phyloP scores from a whole-genome alignment of 225 moss, liverwort and hornwort species.

The Sphagnum contortum region DNA sequence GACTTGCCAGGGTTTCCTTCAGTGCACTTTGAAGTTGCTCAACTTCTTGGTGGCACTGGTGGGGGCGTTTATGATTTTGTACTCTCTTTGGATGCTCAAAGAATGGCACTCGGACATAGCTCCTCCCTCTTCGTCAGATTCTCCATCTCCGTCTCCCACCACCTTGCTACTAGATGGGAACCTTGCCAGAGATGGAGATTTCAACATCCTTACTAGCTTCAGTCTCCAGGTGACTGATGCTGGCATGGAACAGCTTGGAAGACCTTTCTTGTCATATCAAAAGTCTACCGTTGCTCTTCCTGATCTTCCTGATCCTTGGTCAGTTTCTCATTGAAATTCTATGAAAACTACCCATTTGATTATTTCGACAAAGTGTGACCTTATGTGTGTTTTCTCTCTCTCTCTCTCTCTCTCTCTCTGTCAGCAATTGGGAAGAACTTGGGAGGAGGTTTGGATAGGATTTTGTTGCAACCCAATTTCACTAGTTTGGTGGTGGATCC shows the following conservation, averaged over 20 bases:
- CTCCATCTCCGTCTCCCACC: conserved; percentile 18
- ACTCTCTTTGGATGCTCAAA: conserved; percentile 87
- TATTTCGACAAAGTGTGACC: too few species aligned
- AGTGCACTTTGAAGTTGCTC: conserved; percentile 71
- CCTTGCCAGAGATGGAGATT: conserved; percentile 5
- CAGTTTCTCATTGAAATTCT: conserved; percentile 2
- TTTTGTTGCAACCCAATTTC: not conserved
- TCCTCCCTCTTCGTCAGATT: conserved; percentile 14
- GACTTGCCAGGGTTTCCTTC: conserved; percentile 83
- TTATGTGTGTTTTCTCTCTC: too few species aligned
- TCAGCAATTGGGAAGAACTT: not conserved
- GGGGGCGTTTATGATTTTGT: conserved; percentile 71
- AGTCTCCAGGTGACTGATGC: conserved; percentile 10
- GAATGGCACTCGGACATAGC: conserved; percentile 52
- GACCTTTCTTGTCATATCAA: conserved; percentile 28
- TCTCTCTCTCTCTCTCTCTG: not conserved
- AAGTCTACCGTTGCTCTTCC: conserved; percentile 25
- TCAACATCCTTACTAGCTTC: conserved; percentile 6
- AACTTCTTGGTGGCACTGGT: conserved; percentile 76
- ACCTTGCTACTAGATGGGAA: conserved; percentile 16
- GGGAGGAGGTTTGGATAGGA: not conserved
- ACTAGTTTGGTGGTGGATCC: not conserved
- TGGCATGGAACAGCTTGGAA: conserved; percentile 20
- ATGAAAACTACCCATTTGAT: too few species aligned
- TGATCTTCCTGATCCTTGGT: conserved; percentile 70